phyloP scores from a whole-genome alignment of 2,329 filamentous ascomycete genomes.

The Aspergillus latus region DNA sequence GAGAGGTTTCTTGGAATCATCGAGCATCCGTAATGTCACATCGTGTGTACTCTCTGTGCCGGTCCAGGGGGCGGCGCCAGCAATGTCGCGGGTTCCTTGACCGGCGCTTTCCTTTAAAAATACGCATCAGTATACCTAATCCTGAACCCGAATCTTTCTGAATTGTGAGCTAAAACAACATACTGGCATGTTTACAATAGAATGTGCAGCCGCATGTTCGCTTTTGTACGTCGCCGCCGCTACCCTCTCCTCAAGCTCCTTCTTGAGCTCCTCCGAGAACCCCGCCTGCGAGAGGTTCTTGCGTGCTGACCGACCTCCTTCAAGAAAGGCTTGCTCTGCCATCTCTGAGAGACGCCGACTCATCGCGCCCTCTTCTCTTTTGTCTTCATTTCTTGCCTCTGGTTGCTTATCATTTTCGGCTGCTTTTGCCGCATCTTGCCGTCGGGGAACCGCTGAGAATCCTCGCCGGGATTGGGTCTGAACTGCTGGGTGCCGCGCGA shows the following conservation, averaged over 20 bases:
- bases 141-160: background rate
- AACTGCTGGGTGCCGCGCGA: slow-evolving; percentile 16
- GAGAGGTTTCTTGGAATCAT: slow-evolving; percentile 60
- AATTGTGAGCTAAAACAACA: slow-evolving; percentile 7
- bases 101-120: slow-evolving; percentile 57
- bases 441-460: slow-evolving; percentile 26
- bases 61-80: slow-evolving; percentile 70
- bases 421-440: slow-evolving; percentile 24
- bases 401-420: slow-evolving; percentile 17
- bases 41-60: slow-evolving; percentile 75
- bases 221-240: slow-evolving; percentile 55
- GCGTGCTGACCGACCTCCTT: slow-evolving; percentile 54
- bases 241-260: slow-evolving; percentile 59
- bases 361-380: slow-evolving; percentile 56
- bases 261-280: slow-evolving; percentile 62
- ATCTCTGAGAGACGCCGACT: slow-evolving; percentile 58
- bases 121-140: slow-evolving; percentile 1
- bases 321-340: slow-evolving; percentile 59
- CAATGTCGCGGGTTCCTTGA: slow-evolving; percentile 66
- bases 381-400: slow-evolving; percentile 21
- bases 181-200: slow-evolving; percentile 55
- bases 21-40: slow-evolving; percentile 76
- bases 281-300: slow-evolving; percentile 61
- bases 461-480: slow-evolving; percentile 17
- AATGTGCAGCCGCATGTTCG: slow-evolving; percentile 55